Evolutionary conservation across 23 red algal genomes (phyloP), one percentile per base, ranked within the genome.

Genomic region (Gracilaria domingensis): DNA sequence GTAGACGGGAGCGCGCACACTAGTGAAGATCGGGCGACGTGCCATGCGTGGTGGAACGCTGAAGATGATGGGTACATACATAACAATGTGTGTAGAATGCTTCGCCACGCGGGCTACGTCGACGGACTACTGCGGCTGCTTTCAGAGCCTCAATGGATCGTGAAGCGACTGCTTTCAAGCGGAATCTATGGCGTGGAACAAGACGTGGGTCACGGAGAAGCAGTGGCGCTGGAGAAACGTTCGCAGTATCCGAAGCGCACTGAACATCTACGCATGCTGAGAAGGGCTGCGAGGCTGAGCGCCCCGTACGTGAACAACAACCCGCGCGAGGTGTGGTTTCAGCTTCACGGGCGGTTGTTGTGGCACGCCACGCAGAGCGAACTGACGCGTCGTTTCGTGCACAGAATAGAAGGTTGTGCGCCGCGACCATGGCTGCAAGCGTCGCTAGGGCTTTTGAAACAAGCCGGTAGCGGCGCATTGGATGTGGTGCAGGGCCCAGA

Each of bases 51-150:
- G 58, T 64, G 58, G 58, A 29, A 64, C 17, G 14, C 58, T 64
- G 58, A 64, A 64, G 58, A 64, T 64, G 58, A 64, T 29, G 58
- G 58, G 4, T 64, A 64, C 58, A 64, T 64, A 64, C 26, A 64
- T 11, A 11, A 64, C 58, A 64, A 64, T 14, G 4, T 64, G 17
- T 64, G 58, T 14, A 4, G 58, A 64, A 4, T 64, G 17, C 58
- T 29, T 3, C 4, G 58, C 4, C 26, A 14, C 4, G 58, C 58
- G 17, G 58, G 58, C 4, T 64, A 64, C 17, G 58, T 64, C 17
- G 58, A 45, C 5, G 42, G 11, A 11, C 11, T 45, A 11, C 42
- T 45, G 42, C 11, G 42, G 42, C 42, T 45, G 5, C 42, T 45
- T 4, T 45, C 42, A 11, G 5, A 45, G 11, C 42, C 42, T 4